Percentiles rank a stretch among this genome's conserved stretches.
These are phyloP conservation scores for Singerocomus inundabilis DNA, from an alignment of 1,284 basidiomycete species.

Conservation along the genomic window DNA sequence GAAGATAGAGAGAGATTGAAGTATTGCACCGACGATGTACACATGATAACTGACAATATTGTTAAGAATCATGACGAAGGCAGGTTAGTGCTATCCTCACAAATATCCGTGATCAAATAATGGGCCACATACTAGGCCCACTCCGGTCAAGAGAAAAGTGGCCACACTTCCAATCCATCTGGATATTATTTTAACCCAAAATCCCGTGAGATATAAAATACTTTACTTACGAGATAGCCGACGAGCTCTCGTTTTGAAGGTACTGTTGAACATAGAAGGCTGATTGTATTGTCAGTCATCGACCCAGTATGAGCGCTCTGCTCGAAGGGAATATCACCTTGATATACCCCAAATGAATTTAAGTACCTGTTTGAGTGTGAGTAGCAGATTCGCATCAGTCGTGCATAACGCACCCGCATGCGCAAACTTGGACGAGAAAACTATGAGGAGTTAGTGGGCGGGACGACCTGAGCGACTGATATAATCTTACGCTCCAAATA, in stretches of 20 bases:
- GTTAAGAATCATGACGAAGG: neutral
- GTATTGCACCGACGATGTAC: constrained; percentile 23
- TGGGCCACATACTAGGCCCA: constrained; percentile 26
- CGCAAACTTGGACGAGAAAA: constrained; percentile 30
- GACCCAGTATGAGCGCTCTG: neutral
- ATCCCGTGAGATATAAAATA: neutral
- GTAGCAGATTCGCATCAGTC: neutral
- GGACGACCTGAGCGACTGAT: neutral
- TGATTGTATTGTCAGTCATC: neutral
- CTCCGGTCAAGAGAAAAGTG: constrained; percentile 18
- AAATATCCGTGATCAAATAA: too few relatives aligned
- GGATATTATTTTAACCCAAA: neutral
- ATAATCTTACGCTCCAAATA: constrained; percentile 27
- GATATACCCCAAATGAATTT: constrained; percentile 32
- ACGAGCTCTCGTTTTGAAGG: too few relatives aligned
- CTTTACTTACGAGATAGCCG: constrained; percentile 30
- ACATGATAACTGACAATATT: constrained; percentile 8
- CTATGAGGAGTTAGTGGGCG: constrained; percentile 13
- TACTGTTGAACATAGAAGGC: constrained; percentile 33
- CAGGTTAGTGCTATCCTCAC: neutral
- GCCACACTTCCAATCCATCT: constrained; percentile 33
- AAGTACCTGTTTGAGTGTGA: constrained; percentile 20
- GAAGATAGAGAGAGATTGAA: too few relatives aligned
- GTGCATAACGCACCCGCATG: constrained; percentile 25
- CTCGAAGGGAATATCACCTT: constrained; percentile 26